Evolutionary conservation across 2,329 filamentous ascomycete genomes (phyloP).

Genomic region (Pezicula radicicola): DNA sequence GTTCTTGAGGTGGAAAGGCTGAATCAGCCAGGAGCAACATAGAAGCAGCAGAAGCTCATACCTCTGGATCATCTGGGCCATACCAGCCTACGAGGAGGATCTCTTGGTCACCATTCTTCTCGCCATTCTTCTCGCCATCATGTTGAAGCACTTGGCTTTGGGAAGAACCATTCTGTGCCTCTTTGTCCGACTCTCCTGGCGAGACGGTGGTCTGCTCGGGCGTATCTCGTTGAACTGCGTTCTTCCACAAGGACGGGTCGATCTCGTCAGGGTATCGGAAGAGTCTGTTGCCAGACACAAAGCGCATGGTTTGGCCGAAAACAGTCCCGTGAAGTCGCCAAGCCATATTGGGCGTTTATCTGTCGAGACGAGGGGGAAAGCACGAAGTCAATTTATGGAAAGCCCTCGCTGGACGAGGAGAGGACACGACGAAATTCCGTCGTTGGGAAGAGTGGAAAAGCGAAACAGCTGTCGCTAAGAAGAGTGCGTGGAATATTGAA

Average conservation of each 20-base stretch:
- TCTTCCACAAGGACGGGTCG: slow-evolving; percentile 1
- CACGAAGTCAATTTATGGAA: no score
- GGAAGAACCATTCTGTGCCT: background rate
- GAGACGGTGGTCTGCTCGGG: background rate
- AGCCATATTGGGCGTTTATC: slow-evolving; percentile 18
- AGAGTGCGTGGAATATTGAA: no score
- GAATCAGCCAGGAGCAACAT: no score
- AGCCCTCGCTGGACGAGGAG: no score
- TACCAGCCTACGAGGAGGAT: slow-evolving; percentile 7
- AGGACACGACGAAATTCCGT: no score
- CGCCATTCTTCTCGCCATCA: no score
- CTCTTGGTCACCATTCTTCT: no score
- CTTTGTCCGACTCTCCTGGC: background rate
- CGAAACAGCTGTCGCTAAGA: no score
- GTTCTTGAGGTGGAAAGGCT: slow-evolving; percentile 38
- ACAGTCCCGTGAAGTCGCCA: slow-evolving; percentile 50
- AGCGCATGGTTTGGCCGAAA: slow-evolving; percentile 53
- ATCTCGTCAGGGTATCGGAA: slow-evolving; percentile 56
- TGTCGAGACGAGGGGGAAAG: no score
- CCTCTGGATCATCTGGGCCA: slow-evolving; percentile 35
- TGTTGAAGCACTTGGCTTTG: no score
- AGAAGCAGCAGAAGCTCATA: no score
- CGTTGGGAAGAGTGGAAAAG: no score
- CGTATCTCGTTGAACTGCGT: background rate
- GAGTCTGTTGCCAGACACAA: slow-evolving; percentile 44